These are phyloP conservation scores for Vigna reflexopilosa DNA, from an alignment of 306 rosid genomes.

Conservation along the genomic window DNA sequence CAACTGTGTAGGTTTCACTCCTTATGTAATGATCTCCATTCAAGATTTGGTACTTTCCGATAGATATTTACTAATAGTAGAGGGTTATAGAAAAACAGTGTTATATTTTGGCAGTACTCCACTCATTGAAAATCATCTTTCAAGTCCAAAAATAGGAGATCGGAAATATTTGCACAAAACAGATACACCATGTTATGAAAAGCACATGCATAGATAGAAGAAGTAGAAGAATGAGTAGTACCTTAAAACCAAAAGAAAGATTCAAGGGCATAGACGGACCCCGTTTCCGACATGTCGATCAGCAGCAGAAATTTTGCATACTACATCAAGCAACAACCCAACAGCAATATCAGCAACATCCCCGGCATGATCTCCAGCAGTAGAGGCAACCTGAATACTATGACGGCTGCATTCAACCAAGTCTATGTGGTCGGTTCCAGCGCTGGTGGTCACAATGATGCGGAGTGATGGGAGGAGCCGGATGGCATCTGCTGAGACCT, in stretches of 20 bases:
- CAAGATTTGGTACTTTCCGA: background rate
- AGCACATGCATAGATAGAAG: background rate
- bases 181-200: background rate
- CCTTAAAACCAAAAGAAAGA: conserved; percentile 48
- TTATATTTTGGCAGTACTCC: background rate
- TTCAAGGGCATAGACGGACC: conserved; percentile 11
- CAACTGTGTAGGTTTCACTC: background rate
- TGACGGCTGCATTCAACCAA: conserved; percentile 53
- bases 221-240: conserved; percentile 4
- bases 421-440: conserved; percentile 59
- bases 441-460: conserved; percentile 44
- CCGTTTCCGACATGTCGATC: conserved; percentile 47
- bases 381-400: conserved; percentile 41
- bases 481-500: conserved; percentile 39
- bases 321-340: conserved; percentile 53
- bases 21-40: background rate
- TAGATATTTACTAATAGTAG: background rate
- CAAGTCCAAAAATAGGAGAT: background rate
- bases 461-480: conserved; percentile 47
- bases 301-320: conserved; percentile 46
- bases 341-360: conserved; percentile 60
- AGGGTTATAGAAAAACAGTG: background rate
- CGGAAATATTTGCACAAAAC: background rate
- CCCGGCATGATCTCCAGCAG: conserved; percentile 27
- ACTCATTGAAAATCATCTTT: background rate